Percentiles rank a stretch among this genome's conserved stretches.
Conservation (phyloP, 192 early-diverging fungal genomes). For the Lobulomyces angularis region DNA sequence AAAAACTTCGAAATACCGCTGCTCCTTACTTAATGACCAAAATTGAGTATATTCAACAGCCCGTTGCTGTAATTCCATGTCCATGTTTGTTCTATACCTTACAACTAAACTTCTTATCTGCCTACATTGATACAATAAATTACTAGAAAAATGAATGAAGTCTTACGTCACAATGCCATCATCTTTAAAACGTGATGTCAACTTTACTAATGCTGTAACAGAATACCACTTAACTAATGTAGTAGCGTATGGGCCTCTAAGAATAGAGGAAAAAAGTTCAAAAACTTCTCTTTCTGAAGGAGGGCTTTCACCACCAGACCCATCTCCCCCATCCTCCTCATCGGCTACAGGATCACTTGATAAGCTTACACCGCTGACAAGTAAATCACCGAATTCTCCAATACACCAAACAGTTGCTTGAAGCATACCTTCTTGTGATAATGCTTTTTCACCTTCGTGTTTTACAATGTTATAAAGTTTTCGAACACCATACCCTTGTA, state of each 20-base stretch:
- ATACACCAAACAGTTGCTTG: constrained; percentile 85
- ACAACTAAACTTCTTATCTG: constrained; percentile 48
- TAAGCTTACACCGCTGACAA: constrained; percentile 29
- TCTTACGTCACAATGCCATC: constrained; percentile 21
- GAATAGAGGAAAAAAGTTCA: constrained; percentile 58
- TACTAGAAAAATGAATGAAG: constrained; percentile 7
- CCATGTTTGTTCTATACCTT: constrained; percentile 54
- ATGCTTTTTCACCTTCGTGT: constrained; percentile 48
- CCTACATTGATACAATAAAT: constrained; percentile 11
- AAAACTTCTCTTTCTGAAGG: constrained; percentile 63
- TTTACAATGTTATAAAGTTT: constrained; percentile 77
- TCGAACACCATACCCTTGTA: constrained; percentile 85
- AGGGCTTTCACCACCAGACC: constrained; percentile 11
- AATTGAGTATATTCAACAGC: constrained; percentile 82
- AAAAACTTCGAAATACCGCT: constrained; percentile 55
- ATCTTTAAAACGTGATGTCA: constrained; percentile 66
- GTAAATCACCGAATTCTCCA: constrained; percentile 92
- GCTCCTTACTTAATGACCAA: constrained; percentile 50
- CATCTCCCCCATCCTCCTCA: constrained; percentile 51
- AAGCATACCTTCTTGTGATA: constrained; percentile 72
- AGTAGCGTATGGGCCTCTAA: constrained; percentile 70
- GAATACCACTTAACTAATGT: constrained; percentile 66
- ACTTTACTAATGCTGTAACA: constrained; percentile 78
- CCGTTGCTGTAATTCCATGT: constrained; percentile 89
- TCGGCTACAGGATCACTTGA: constrained; percentile 25